Conservation (phyloP, 345 rosid genomes). For the Arabidopsis thaliana region TAIR10.1 NC_003075.7:10956501-10957000, state of each 20-base stretch:
- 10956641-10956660: slow-evolving; percentile 58
- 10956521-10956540: slow-evolving; percentile 17
- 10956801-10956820: slow-evolving; percentile 52
- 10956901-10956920: slow-evolving; percentile 2
- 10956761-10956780: slow-evolving; percentile 48
- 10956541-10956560: slow-evolving; percentile 53
- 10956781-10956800: slow-evolving; percentile 48
- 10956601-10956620: slow-evolving; percentile 63
- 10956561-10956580: slow-evolving; percentile 72
- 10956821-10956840: slow-evolving; percentile 18
- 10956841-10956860: slow-evolving; percentile 1
- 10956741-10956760: slow-evolving; percentile 31
- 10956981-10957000: slow-evolving; percentile 14
- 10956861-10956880: slow-evolving; percentile 25
- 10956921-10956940: slow-evolving; percentile 19
- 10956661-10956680: slow-evolving; percentile 54
- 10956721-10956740: slow-evolving; percentile 55
- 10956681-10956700: slow-evolving; percentile 39
- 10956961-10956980: slow-evolving; percentile 30
- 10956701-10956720: slow-evolving; percentile 44
- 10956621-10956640: slow-evolving; percentile 33
- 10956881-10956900: not conserved
- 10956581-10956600: slow-evolving; percentile 64
- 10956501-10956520: slow-evolving; percentile 38
- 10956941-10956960: slow-evolving; percentile 23